Evolutionary conservation across 2,329 filamentous ascomycete species (phyloP), one percentile per base, ranked within the genome.

Genomic region (Dissoconium aciculare): DNA sequence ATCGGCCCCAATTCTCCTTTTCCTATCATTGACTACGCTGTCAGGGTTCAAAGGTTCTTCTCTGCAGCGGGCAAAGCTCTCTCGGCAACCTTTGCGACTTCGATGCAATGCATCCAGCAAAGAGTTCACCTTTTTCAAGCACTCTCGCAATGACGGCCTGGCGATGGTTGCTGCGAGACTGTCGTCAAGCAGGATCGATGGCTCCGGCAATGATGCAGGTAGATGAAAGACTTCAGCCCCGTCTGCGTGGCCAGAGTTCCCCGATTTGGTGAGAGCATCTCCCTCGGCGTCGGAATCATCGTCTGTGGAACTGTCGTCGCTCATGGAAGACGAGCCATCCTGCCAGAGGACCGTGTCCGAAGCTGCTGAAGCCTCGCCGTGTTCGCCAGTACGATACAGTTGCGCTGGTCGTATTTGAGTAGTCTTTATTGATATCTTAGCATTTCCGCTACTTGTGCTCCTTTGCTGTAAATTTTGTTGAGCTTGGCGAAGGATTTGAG

Each of bases 161-260:
- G n/a, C n/a, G n/a, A n/a, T n/a, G n/a, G n/a, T n/a, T n/a, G n/a
- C n/a, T n/a, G n/a, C n/a, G n/a, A n/a, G n/a, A n/a, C n/a, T n/a
- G n/a, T n/a, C n/a, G n/a, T n/a, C n/a, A n/a, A n/a, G n/a, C n/a
- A n/a, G n/a, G n/a, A n/a, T n/a, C n/a, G n/a, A n/a, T n/a, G n/a
- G n/a, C n/a, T n/a, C n/a, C n/a, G 39, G 33, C 48, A 54, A 24
- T 74, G 70, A 48, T 85, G 81, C 10, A 95, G 62, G 3, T 74
- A 69, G 16, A 64, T 60, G 4, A 93, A 65, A 1, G 87, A 64
- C 4, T 61, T 14, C 14, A 5, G 14, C n/a, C 15, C 14, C 14
- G 11, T 16, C 13, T 8, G 27, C 12, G 11, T 28, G 11, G 26
- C 23, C 26, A 15, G 27, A 15, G 14, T 15, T 10, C 14, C 14